Evolutionary conservation across 768 basidiomycete genomes (phyloP), one percentile per base, ranked within the genome.

Genomic region (Kwoniella bestiolae): DNA sequence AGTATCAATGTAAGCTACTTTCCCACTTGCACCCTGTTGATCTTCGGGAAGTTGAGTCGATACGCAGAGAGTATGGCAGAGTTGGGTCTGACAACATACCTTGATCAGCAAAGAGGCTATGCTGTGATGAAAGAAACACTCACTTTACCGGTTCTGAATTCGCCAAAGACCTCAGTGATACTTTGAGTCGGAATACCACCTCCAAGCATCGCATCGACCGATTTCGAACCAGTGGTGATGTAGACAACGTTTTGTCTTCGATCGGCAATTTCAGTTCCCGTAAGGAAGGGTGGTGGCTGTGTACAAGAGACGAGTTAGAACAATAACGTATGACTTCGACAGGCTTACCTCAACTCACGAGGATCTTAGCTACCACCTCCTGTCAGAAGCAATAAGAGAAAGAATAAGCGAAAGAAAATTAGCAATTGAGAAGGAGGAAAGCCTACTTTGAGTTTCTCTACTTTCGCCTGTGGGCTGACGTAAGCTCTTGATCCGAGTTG

Each of bases 111-210:
- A 28, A 26, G 38, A 41, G 29, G 9, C 34, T 26, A 28, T 23
- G 3, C 51, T 21, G 4, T 52, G 5, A 28, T 7, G 29, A 52
- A 41, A 18, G 14, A 14, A 11, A n/a, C 1, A 61, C 78, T 63
- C n/a, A 77, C 80, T 66, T 81, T 81, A 7, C 94, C 94, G 0
- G 95, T 97, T 32, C 94, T 87, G 81, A 91, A 97, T 81, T 98
- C 94, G 49, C 95, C 94, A 75, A 93, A 98, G 2, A 97, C 94
- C 86, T 97, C 94, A 3, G 92, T 90, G 65, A 96, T 93, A 6
- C 92, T 93, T 77, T 96, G 94, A 6, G 94, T 94, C 84, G 89
- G 87, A 60, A 96, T 82, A 0, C 94, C 92, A 21, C 94, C 93
- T 50, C 93, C 94, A 1, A 96, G 85, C 62, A 95, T 91, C 85